phyloP scores from a whole-genome alignment of 2,329 filamentous ascomycete genomes.

The Bipolaris oryzae region DNA sequence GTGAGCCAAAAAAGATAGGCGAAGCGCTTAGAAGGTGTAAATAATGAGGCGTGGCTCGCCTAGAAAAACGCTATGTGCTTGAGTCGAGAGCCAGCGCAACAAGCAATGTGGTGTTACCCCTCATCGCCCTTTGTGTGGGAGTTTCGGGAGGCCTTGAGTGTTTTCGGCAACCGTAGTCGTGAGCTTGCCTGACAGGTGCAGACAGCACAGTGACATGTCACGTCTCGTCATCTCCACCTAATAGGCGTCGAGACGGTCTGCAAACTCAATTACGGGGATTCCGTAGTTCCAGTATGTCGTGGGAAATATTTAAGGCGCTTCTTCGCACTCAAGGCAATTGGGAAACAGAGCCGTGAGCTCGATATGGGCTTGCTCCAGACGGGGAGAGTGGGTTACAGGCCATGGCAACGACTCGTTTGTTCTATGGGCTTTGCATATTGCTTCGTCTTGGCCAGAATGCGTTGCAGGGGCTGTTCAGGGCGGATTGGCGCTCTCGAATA shows the following conservation, averaged over 20 bases:
- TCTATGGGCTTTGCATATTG: not conserved
- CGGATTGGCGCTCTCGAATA: slow-evolving; percentile 20
- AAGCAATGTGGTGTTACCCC: slow-evolving; percentile 14
- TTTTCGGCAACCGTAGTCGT: slow-evolving; percentile 21
- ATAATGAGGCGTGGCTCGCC: slow-evolving; percentile 6
- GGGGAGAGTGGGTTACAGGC: not conserved
- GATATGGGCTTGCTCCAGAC: not conserved
- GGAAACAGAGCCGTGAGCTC: not conserved
- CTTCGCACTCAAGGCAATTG: slow-evolving; percentile 1
- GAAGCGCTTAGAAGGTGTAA: slow-evolving; percentile 1
- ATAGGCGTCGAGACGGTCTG: not conserved
- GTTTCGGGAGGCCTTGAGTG: slow-evolving; percentile 15
- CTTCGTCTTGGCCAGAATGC: not conserved
- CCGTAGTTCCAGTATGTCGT: not conserved
- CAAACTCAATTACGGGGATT: slow-evolving; percentile 3
- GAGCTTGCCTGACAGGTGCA: slow-evolving; percentile 4
- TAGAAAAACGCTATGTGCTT: slow-evolving; percentile 1
- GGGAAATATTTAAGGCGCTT: not conserved
- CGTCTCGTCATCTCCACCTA: slow-evolving; percentile 3
- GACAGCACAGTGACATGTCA: slow-evolving; percentile 7
- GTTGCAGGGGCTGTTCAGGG: not conserved
- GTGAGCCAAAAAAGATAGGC: not conserved
- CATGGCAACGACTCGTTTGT: not conserved
- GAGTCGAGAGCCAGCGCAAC: not conserved
- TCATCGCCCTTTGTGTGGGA: slow-evolving; percentile 5